These are phyloP conservation scores for Petunia secreta DNA, from an alignment of 257 asterid genomes.

Conservation along the genomic window DNA sequence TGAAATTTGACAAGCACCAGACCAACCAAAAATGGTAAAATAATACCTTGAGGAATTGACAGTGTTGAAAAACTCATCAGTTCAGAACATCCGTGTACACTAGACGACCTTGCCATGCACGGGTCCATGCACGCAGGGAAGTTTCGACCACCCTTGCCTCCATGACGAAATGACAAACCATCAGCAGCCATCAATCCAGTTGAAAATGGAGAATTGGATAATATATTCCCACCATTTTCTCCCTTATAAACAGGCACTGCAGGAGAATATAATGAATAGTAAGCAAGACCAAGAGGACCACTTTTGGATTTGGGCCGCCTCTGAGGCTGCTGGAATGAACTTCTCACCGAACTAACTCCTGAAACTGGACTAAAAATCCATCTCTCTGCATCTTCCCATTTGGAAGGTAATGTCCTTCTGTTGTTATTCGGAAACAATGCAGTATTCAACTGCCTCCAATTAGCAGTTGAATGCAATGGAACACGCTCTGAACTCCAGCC, in stretches of 20 bases:
- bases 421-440: constrained; percentile 28
- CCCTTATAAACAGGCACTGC: constrained; percentile 34
- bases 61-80: constrained; percentile 29
- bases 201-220: constrained; percentile 53
- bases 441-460: constrained; percentile 24
- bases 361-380: constrained; percentile 32
- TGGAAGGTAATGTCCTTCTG: constrained; percentile 33
- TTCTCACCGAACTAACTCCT: constrained; percentile 20
- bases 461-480: constrained; percentile 27
- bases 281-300: constrained; percentile 31
- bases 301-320: constrained; percentile 35
- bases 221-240: constrained; percentile 37
- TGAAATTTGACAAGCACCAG: background rate
- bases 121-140: constrained; percentile 35
- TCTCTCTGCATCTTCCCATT: constrained; percentile 39
- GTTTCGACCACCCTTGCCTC: constrained; percentile 27
- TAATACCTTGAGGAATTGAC: constrained; percentile 20
- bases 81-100: constrained; percentile 50
- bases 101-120: constrained; percentile 34
- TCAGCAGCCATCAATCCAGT: constrained; percentile 54
- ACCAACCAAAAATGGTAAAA: background rate
- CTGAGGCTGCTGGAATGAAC: constrained; percentile 22
- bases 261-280: constrained; percentile 41
- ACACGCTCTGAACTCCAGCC: constrained; percentile 37
- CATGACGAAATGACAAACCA: constrained; percentile 38